Evolutionary conservation across 78 protist species (phyloP).

Genomic region (Cyanophora paradoxa): DNA sequence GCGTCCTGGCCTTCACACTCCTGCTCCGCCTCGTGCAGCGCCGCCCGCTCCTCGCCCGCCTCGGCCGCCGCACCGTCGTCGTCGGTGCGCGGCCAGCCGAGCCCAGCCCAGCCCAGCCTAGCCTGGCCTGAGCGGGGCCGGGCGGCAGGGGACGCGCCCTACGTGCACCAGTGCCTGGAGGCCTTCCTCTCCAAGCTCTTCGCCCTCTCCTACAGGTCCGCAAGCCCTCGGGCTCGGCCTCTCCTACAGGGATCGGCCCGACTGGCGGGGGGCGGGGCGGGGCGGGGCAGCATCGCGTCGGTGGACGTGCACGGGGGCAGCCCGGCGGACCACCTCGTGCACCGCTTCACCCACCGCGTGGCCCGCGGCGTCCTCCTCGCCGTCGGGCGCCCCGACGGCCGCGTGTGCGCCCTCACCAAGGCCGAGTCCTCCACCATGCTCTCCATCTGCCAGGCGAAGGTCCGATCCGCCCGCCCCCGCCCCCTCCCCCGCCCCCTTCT

Average conservation of each 20-base stretch:
- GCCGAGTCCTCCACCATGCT: conserved; percentile 2
- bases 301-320: conserved; percentile 2
- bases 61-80: conserved; percentile 7
- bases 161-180: conserved; percentile 15
- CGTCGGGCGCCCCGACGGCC: conserved; percentile 39
- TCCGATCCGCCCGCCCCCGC: too few relatives aligned
- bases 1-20: neutral
- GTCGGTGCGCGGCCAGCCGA: too few relatives aligned
- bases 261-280: too few relatives aligned
- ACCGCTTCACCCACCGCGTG: conserved; percentile 38
- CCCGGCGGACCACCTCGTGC: conserved; percentile 25
- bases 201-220: conserved; percentile 28
- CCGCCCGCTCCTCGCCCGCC: conserved; percentile 2
- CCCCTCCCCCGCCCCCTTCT: too few relatives aligned
- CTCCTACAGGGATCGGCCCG: too few relatives aligned
- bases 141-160: conserved; percentile 22
- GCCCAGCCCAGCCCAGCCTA: too few relatives aligned
- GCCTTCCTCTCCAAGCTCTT: conserved; percentile 23
- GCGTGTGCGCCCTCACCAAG: conserved; percentile 9
- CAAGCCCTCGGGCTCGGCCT: too few relatives aligned
- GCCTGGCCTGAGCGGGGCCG: too few relatives aligned
- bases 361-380: conserved; percentile 28
- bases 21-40: conserved; percentile 1
- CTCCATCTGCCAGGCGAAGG: conserved; percentile 13
- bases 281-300: conserved; percentile 21